Evolutionary conservation across 129 eudicot species (phyloP).

Genomic region (Flaveria robusta): DNA sequence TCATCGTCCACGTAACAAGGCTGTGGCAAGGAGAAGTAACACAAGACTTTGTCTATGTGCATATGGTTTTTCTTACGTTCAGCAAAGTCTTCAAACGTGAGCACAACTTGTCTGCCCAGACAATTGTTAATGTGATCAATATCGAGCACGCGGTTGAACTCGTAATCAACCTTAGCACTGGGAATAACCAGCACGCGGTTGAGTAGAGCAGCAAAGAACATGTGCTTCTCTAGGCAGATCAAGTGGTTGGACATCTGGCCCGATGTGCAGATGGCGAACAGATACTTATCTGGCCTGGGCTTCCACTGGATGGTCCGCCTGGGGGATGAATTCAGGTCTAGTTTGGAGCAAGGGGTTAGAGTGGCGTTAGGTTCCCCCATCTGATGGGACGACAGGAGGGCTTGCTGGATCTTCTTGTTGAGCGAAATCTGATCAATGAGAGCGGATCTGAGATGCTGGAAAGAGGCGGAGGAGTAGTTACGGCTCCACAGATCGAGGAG

Average conservation of each 20-base stretch:
- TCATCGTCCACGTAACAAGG: conserved; percentile 85
- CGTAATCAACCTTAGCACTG: conserved; percentile 76
- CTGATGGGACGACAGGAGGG: conserved; percentile 58
- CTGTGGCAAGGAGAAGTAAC: conserved; percentile 78
- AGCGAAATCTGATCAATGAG: conserved; percentile 58
- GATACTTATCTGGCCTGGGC: conserved; percentile 66
- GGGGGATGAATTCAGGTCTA: conserved; percentile 45
- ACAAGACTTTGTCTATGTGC: conserved; percentile 71
- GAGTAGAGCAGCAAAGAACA: conserved; percentile 86
- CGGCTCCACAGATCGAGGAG: conserved; percentile 57
- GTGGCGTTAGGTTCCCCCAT: conserved; percentile 30
- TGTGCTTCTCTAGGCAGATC: conserved; percentile 94
- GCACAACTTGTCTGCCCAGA: conserved; percentile 68
- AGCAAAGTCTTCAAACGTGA: conserved; percentile 75
- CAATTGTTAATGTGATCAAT: conserved; percentile 85
- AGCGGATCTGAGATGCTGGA: conserved; percentile 39
- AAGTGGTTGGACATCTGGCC: conserved; percentile 99
- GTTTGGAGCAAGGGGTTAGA: conserved; percentile 48
- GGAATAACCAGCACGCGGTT: conserved; percentile 75
- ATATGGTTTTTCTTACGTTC: conserved; percentile 58
- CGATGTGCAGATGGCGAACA: conserved; percentile 83
- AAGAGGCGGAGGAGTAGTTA: conserved; percentile 18
- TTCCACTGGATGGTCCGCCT: conserved; percentile 84
- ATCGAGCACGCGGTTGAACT: conserved; percentile 73
- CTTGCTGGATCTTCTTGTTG: conserved; percentile 68